phyloP scores from a whole-genome alignment of 352 stramenopile genomes.

The Pythium dissotocum region DNA sequence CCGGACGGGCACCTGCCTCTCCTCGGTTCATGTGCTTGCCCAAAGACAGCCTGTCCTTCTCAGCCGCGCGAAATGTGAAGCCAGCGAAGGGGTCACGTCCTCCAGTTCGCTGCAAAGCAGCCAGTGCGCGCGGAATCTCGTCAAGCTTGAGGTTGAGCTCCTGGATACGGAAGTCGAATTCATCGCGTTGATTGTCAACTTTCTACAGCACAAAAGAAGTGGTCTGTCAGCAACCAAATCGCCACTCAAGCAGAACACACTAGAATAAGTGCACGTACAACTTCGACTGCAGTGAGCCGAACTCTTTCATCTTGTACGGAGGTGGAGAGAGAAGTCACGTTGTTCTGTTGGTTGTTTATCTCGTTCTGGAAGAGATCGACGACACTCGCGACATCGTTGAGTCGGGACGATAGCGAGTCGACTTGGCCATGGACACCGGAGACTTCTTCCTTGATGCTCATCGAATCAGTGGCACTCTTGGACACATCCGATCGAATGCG shows the following conservation, averaged over 20 bases:
- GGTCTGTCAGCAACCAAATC: background rate
- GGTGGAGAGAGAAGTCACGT: constrained; percentile 46
- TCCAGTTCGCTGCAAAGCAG: constrained; percentile 39
- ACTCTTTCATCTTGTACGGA: constrained; percentile 50
- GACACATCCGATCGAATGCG: constrained; percentile 40
- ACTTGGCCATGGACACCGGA: constrained; percentile 44
- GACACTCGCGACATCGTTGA: constrained; percentile 59
- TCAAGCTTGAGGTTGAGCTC: constrained; percentile 68
- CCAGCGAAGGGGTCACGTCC: constrained; percentile 14
- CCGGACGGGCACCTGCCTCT: constrained; percentile 23
- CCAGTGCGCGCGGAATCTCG: constrained; percentile 53
- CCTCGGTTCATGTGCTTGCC: constrained; percentile 45
- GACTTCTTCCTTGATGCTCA: constrained; percentile 45
- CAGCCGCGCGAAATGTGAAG: constrained; percentile 56
- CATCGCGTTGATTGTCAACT: constrained; percentile 67
- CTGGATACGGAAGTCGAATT: constrained; percentile 58
- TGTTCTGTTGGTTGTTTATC: constrained; percentile 52
- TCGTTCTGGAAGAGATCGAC: constrained; percentile 71
- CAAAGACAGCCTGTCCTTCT: constrained; percentile 54
- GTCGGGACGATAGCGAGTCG: constrained; percentile 47
- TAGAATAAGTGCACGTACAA: constrained; percentile 26
- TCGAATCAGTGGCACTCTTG: constrained; percentile 35
- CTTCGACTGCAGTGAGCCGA: constrained; percentile 47
- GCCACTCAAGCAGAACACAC: background rate
- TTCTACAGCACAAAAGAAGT: constrained; percentile 37